Evolutionary conservation across 441 rosid species (phyloP).

Genomic region (Euphorbia celastroides): DNA sequence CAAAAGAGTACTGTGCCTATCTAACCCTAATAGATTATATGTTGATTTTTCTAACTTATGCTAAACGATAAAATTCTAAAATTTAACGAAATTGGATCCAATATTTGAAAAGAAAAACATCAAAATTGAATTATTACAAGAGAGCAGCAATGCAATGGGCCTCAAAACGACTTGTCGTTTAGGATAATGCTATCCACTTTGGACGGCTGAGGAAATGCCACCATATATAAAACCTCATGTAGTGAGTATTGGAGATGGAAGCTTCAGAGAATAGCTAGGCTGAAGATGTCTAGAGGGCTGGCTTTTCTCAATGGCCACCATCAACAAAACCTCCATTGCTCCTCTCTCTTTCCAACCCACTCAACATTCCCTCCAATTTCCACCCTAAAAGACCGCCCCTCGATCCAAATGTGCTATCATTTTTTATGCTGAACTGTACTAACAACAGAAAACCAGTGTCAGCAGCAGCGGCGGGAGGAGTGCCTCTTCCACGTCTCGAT

Average conservation of each 20-base stretch:
- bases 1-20: too few species aligned
- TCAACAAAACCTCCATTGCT: conserved; percentile 5
- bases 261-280: neutral
- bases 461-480: conserved; percentile 26
- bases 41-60: too few species aligned
- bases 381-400: conserved; percentile 1
- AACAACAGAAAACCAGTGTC: conserved; percentile 5
- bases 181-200: conserved; percentile 3
- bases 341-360: neutral
- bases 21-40: too few species aligned
- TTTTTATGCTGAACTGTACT: neutral
- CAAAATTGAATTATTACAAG: too few species aligned
- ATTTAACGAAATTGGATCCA: too few species aligned
- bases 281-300: conserved; percentile 13
- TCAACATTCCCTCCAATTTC: neutral
- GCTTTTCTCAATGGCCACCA: conserved; percentile 2
- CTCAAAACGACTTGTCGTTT: neutral
- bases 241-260: neutral
- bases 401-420: conserved; percentile 3
- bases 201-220: conserved; percentile 32
- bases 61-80: too few species aligned
- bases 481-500: conserved; percentile 64
- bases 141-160: conserved; percentile 4
- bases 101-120: too few species aligned
- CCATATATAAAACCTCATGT: conserved; percentile 3